phyloP scores from a whole-genome alignment of 331 rosid species.

The Erythrophleum ivorense region DNA sequence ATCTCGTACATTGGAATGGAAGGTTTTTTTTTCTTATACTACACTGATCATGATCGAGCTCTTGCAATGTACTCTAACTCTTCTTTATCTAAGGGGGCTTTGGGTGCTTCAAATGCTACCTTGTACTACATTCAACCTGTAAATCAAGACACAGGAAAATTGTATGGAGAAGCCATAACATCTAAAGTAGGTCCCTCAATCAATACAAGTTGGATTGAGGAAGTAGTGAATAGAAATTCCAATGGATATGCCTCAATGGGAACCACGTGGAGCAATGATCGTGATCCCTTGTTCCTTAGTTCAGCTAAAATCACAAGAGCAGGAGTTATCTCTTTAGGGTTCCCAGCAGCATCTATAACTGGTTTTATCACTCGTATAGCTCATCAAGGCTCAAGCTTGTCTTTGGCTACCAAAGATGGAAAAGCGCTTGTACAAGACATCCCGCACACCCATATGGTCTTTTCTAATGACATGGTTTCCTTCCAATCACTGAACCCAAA shows the following conservation, averaged over 20 bases:
- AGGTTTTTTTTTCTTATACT: constrained; percentile 61
- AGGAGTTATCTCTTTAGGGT: constrained; percentile 57
- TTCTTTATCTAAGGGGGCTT: neutral
- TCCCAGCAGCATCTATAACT: constrained; percentile 34
- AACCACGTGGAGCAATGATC: constrained; percentile 42
- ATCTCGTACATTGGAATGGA: constrained; percentile 58
- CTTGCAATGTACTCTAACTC: constrained; percentile 60
- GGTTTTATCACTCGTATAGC: constrained; percentile 33
- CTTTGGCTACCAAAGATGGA: constrained; percentile 55
- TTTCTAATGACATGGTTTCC: constrained; percentile 46
- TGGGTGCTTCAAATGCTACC: constrained; percentile 24
- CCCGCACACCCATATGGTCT: constrained; percentile 30
- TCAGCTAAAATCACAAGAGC: constrained; percentile 45
- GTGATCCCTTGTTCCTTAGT: constrained; percentile 47
- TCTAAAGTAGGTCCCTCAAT: neutral
- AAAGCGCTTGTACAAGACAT: constrained; percentile 45
- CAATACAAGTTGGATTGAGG: constrained; percentile 45
- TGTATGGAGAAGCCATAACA: constrained; percentile 44
- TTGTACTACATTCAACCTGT: constrained; percentile 47
- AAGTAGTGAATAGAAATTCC: constrained; percentile 35
- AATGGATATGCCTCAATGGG: constrained; percentile 49
- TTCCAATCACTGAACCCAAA: constrained; percentile 38
- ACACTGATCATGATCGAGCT: constrained; percentile 40
- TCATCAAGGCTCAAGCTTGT: constrained; percentile 43
- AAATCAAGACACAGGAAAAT: constrained; percentile 48